phyloP scores from a whole-genome alignment of 352 stramenopile genomes.

The Halophytophthora batemanensis region DNA sequence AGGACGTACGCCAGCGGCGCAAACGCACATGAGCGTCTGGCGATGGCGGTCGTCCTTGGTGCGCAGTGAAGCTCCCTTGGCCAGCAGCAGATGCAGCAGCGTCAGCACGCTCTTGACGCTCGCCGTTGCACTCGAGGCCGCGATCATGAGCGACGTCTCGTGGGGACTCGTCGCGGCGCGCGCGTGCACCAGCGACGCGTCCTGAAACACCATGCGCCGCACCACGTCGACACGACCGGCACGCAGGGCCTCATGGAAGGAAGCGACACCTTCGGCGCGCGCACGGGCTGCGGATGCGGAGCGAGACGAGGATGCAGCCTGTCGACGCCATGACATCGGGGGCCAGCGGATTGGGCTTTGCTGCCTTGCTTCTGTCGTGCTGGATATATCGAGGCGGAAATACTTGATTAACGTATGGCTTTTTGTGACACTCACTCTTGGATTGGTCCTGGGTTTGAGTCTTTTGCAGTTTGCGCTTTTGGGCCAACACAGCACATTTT shows the following conservation, averaged over 20 bases:
- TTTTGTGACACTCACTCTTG: too few relatives aligned
- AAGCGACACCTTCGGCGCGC: conserved; percentile 8
- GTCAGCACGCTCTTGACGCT: conserved; percentile 5
- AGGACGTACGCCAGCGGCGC: conserved; percentile 13
- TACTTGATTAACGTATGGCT: too few relatives aligned
- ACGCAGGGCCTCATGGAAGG: conserved; percentile 21
- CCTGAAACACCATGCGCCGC: conserved; percentile 19
- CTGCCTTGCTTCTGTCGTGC: too few relatives aligned
- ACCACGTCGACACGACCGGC: conserved; percentile 6
- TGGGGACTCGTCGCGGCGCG: conserved; percentile 10
- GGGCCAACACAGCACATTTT: too few relatives aligned
- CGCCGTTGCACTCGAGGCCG: neutral
- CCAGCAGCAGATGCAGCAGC: conserved; percentile 22
- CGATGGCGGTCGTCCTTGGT: conserved; percentile 22
- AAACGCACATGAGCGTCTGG: conserved; percentile 23
- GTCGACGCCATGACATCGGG: conserved; percentile 10
- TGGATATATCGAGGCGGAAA: neutral
- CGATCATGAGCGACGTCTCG: conserved; percentile 25
- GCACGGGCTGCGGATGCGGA: neutral
- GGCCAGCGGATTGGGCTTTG: too few relatives aligned
- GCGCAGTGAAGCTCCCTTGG: conserved; percentile 22
- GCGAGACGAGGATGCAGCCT: neutral
- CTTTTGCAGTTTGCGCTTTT: too few relatives aligned
- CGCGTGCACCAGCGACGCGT: conserved; percentile 16
- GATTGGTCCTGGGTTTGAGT: too few relatives aligned